Percentiles rank a stretch among this genome's conserved stretches.
Evolutionary conservation across 2,329 filamentous ascomycete species (phyloP).

Genomic region (Alternaria sp.): DNA sequence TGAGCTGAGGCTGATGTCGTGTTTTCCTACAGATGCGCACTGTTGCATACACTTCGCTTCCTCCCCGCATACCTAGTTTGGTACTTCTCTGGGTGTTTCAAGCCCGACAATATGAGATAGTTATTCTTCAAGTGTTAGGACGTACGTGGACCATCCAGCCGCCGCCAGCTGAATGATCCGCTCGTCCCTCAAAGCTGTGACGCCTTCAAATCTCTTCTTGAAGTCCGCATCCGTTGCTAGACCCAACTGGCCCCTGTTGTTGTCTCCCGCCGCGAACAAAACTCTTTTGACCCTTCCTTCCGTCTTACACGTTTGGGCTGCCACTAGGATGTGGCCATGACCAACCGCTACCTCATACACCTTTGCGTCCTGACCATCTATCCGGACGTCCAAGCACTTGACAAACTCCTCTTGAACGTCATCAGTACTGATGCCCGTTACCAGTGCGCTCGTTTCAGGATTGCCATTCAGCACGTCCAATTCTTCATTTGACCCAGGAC

Average conservation of each 20-base stretch:
- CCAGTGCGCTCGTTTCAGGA: neutral
- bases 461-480: slow-evolving; percentile 20
- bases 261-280: slow-evolving; percentile 37
- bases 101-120: neutral
- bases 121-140: slow-evolving; percentile 14
- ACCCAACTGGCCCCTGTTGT: slow-evolving; percentile 34
- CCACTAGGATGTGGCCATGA: slow-evolving; percentile 36
- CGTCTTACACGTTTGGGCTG: slow-evolving; percentile 18
- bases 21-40: neutral
- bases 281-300: slow-evolving; percentile 3
- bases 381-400: slow-evolving; percentile 26
- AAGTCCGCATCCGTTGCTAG: slow-evolving; percentile 15
- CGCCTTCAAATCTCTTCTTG: slow-evolving; percentile 25
- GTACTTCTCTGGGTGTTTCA: neutral
- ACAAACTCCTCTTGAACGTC: slow-evolving; percentile 37
- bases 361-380: slow-evolving; percentile 23
- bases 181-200: slow-evolving; percentile 26
- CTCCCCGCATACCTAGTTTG: neutral
- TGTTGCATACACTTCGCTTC: neutral
- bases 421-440: slow-evolving; percentile 5
- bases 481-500: slow-evolving; percentile 25
- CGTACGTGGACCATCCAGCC: slow-evolving; percentile 36
- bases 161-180: slow-evolving; percentile 25
- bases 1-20: neutral
- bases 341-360: slow-evolving; percentile 38